Conservation (phyloP, 208 protist genomes). For the Angomonas deanei region DNA sequence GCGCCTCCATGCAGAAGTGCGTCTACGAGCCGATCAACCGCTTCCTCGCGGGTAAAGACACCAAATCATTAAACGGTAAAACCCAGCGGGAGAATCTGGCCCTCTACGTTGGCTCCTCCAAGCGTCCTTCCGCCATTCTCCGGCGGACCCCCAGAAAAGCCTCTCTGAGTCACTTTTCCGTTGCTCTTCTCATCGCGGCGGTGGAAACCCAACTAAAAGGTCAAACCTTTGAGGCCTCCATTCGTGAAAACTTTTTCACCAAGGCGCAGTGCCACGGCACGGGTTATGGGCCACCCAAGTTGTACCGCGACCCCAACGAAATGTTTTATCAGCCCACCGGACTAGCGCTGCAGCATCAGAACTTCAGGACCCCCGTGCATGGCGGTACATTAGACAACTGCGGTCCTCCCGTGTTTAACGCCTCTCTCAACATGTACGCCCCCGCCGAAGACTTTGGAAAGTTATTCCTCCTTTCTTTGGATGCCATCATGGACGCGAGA, state of each 20-base stretch:
- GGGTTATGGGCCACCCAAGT: constrained; percentile 58
- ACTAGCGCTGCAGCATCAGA: constrained; percentile 52
- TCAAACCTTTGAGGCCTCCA: constrained; percentile 59
- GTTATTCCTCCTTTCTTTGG: constrained; percentile 65
- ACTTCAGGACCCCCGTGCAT: constrained; percentile 35
- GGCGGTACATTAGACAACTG: constrained; percentile 36
- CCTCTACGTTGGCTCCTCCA: constrained; percentile 49
- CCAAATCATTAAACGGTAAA: constrained; percentile 26
- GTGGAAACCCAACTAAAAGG: constrained; percentile 66
- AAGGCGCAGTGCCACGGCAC: constrained; percentile 53
- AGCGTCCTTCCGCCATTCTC: constrained; percentile 10
- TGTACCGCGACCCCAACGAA: constrained; percentile 76
- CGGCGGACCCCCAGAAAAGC: constrained; percentile 9
- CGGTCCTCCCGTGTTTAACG: constrained; percentile 60
- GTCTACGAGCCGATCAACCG: constrained; percentile 52
- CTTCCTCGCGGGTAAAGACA: constrained; percentile 39
- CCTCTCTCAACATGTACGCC: constrained; percentile 69
- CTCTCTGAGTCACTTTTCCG: constrained; percentile 57
- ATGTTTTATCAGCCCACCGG: constrained; percentile 80
- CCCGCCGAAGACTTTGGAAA: constrained; percentile 80
- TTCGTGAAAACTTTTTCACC: constrained; percentile 58
- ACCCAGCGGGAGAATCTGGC: constrained; percentile 64
- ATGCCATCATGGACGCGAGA: constrained; percentile 66
- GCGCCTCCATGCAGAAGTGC: constrained; percentile 25
- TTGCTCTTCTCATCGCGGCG: constrained; percentile 65